Percentiles rank a stretch among this genome's conserved stretches.
phyloP scores from a whole-genome alignment of 257 asterid genomes.

The Plantago major region DNA sequence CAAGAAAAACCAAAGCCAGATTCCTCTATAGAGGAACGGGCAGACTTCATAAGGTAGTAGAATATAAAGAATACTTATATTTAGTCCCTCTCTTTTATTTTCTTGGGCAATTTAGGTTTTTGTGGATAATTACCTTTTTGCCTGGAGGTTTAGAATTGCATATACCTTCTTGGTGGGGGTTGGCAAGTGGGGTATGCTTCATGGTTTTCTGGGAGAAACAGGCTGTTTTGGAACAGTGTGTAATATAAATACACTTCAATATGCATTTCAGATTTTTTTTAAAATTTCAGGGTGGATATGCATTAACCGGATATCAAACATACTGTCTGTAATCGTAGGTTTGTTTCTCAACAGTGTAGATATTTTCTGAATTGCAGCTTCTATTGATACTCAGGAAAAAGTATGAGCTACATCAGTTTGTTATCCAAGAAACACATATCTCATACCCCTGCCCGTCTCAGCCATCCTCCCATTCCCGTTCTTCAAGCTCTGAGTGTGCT shows the following conservation, averaged over 20 bases:
- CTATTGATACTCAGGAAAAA: conserved; percentile 55
- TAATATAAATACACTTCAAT: too few species aligned
- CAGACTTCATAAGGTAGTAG: conserved; percentile 81
- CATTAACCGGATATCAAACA: too few species aligned
- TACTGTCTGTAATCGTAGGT: too few species aligned
- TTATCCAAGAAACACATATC: conserved; percentile 31
- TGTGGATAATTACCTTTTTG: too few species aligned
- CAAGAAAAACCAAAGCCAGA: conserved; percentile 57
- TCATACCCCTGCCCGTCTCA: conserved; percentile 47
- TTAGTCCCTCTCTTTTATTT: not conserved
- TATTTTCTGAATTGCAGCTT: conserved; percentile 18
- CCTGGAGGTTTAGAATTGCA: not conserved
- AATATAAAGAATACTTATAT: not conserved
- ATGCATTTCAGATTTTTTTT: too few species aligned
- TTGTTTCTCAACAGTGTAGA: not conserved
- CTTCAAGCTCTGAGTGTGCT: conserved; percentile 30
- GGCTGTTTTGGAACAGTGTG: too few species aligned
- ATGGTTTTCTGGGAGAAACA: too few species aligned
- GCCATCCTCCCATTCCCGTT: conserved; percentile 31
- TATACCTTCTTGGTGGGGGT: not conserved
- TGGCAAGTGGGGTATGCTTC: too few species aligned
- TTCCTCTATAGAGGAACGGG: conserved; percentile 65
- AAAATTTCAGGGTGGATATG: too few species aligned
- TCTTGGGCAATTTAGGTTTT: not conserved
- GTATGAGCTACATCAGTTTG: conserved; percentile 70